Evolutionary conservation across 2,329 filamentous ascomycete species (phyloP), one percentile per base, ranked within the genome.

Genomic region (Eurotiales sp.): DNA sequence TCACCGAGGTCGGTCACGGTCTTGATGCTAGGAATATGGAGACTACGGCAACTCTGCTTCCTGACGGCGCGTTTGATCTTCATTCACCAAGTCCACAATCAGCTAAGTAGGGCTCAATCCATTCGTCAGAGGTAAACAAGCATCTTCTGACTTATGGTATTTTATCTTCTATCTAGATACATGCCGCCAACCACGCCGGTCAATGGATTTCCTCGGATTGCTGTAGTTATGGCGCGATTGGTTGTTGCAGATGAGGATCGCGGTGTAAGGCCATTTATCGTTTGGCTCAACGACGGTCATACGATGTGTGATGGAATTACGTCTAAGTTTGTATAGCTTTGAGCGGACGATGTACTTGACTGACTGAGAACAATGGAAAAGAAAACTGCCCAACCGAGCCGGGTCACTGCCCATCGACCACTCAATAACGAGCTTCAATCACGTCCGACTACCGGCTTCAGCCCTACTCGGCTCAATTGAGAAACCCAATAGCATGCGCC

Each of bases 1-100:
- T 74, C 2, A 74, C 69, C 0, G 70, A 74, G 49, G 50, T 72
- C 4, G 67, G 67, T 1, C 70, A 72, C 50, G 70, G 71, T 1
- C 58, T 72, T 3, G 70, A 73, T 53, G 68, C 69, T 1, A 56
- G 59, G 2, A 71, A 72, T 27, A 44, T 74, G 4, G 64, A 73
- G 50, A 73, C 70, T 2, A 70, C 62, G 0, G 70, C 68, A 5
- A 71, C 65, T 2, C 50, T 67, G 4, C 55, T 64, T 2, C 45
- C 60, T 3, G 61, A 72, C 49, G 70, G 68, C 0, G 60, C 56
- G 5, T 69, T 69, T 55, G 58, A 63, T 11, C 55, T 72, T 11
- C 60, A 72, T 42, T 69, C 65, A 0, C 70, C 70, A 2, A 56
- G 34, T 2, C 23, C 51, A 3, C 52, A 47, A 1, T 68, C 68